Base-by-base conservation (phyloP, 768 basidiomycete species). In the Hericium rajendrae region DNA sequence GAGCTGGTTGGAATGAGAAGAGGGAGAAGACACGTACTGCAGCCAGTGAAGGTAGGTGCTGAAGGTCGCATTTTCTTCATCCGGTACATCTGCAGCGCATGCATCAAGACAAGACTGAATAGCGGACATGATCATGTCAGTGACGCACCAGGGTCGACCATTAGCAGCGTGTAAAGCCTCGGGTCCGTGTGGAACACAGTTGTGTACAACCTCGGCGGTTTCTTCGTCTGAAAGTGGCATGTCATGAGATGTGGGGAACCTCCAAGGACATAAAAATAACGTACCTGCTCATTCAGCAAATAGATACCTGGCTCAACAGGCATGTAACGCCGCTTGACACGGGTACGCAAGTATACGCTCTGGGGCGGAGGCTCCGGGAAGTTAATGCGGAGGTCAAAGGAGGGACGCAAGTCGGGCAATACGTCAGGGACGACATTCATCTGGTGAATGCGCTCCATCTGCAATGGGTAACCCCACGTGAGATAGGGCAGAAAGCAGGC, bases 361-460 rank as follows among this genome's bases (percentile, higher is more conserved):
- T 62, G 54, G n/a, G 70, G 70, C 6, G 68, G 67, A 2, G 67
- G 59, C 54, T 70, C 71, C n/a, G 73, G 78, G 62, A 79, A 81
- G 20, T 78, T 77, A 53, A 94, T 70, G 24, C 81, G 83, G 12
- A 97, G 72, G 66, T 95, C 91, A 39, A 91, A 65, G 16, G 82
- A 80, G 0, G 92, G 91, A 53, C 78, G 80, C 8, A 95, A 67
- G 39, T 73, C 73, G 0, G 89, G 82, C 16, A 97, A 68, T 11
- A 94, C 73, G 66, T 99, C 95, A 0, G 95, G 94, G 2, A 97
- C 76, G 57, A 98, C 85, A 52, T 85, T 73, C 91, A 97, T 92
- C 72, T 94, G 90, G 63, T 91, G 78, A 48, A 98, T 66, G 66
- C 94, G 87, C 67, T 97, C 90, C 92, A 97, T 97, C 88, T 94